These are phyloP conservation scores for Chlorella sorokiniana DNA, from an alignment of 139 green algal genomes.

Conservation along the genomic window DNA sequence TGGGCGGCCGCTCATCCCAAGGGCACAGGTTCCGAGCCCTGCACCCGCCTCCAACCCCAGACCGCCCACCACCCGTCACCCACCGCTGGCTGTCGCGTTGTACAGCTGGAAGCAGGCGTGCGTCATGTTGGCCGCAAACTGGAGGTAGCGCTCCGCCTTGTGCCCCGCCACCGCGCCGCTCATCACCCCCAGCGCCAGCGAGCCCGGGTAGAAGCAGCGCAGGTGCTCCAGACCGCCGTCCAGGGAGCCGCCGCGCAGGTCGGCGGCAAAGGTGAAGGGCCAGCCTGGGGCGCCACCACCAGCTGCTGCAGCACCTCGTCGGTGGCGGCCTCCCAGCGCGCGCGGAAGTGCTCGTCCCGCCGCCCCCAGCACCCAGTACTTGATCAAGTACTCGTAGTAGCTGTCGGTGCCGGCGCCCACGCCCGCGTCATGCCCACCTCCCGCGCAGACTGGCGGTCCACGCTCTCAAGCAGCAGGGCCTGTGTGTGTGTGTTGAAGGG, in stretches of 20 bases:
- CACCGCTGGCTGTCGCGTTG: constrained; percentile 28
- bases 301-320: constrained; percentile 43
- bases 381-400: constrained; percentile 49
- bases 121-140: constrained; percentile 54
- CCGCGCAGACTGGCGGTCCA: background rate
- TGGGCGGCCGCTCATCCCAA: background rate
- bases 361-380: constrained; percentile 23
- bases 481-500: background rate
- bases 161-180: constrained; percentile 29
- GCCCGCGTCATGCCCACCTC: constrained; percentile 17
- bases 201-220: constrained; percentile 70
- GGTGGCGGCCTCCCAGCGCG: constrained; percentile 46
- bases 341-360: constrained; percentile 38
- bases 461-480: constrained; percentile 5
- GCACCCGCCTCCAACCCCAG: background rate
- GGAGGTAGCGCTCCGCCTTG: constrained; percentile 50
- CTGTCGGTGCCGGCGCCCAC: constrained; percentile 44
- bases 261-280: background rate
- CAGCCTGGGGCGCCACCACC: constrained; percentile 6
- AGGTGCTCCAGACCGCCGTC: constrained; percentile 66
- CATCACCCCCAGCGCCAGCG: constrained; percentile 62
- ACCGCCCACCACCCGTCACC: background rate
- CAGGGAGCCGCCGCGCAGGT: constrained; percentile 1
- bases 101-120: constrained; percentile 61
- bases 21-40: background rate